A percentile compares a stretch with the other conserved stretches of the same genome.
phyloP scores from a whole-genome alignment of 768 basidiomycete genomes.

The Macrolepiota dolichaula region DNA sequence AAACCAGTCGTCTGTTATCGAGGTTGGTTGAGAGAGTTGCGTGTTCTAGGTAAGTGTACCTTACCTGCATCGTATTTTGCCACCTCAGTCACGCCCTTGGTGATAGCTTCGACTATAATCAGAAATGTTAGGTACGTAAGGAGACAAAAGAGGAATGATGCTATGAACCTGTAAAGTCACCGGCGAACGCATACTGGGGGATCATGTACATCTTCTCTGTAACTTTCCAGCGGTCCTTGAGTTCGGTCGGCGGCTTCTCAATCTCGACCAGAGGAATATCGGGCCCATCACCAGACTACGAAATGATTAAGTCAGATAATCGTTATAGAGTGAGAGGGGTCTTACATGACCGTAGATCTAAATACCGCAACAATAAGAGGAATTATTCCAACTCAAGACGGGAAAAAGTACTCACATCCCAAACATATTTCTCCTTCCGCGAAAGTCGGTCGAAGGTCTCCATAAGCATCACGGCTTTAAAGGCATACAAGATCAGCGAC shows the following conservation, averaged over 20 bases:
- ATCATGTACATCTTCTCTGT: constrained; percentile 68
- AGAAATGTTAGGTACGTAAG: constrained; percentile 3
- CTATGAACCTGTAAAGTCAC: constrained; percentile 56
- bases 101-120: constrained; percentile 56
- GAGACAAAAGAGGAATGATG: background rate
- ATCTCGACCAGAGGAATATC: constrained; percentile 51
- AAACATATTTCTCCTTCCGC: constrained; percentile 68
- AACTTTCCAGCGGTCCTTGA: constrained; percentile 64
- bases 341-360: constrained; percentile 67
- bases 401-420: constrained; percentile 53
- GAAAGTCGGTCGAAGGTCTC: constrained; percentile 64
- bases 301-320: background rate
- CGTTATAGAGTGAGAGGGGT: background rate
- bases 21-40: background rate
- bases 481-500: background rate
- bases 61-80: constrained; percentile 59
- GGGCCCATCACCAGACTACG: constrained; percentile 60
- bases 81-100: constrained; percentile 59
- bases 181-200: constrained; percentile 67
- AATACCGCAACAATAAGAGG: background rate
- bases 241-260: constrained; percentile 44
- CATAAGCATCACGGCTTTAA: constrained; percentile 68
- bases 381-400: background rate
- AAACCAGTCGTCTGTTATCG: constrained; percentile 58
- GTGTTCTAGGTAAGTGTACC: background rate